Conservation (phyloP, 2,329 filamentous ascomycete genomes). For the Hypoxylon sp. region DNA sequence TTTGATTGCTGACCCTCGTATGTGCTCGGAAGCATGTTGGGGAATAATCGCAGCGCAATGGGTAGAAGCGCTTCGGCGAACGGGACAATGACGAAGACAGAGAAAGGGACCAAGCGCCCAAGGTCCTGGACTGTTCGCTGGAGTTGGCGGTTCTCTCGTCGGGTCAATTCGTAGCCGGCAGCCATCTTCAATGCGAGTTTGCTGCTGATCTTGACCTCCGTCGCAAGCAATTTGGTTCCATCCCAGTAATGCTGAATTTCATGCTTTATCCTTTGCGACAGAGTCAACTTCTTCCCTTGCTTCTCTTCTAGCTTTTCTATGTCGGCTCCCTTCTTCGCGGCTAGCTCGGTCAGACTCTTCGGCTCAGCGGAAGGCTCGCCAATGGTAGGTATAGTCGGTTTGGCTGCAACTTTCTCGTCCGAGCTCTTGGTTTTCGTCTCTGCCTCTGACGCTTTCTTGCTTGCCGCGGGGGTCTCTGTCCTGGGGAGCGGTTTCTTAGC, state of each 20-base stretch:
- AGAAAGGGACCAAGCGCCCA: slow-evolving; percentile 92
- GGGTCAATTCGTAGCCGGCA: slow-evolving; percentile 93
- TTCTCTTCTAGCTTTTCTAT: slow-evolving; percentile 75
- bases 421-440: slow-evolving; percentile 52
- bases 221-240: slow-evolving; percentile 92
- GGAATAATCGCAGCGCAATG: slow-evolving; percentile 92
- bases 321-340: slow-evolving; percentile 70
- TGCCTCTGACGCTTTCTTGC: slow-evolving; percentile 51
- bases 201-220: slow-evolving; percentile 93
- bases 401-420: slow-evolving; percentile 41
- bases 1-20: slow-evolving; percentile 93
- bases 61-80: slow-evolving; percentile 95
- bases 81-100: slow-evolving; percentile 95
- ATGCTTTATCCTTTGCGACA: slow-evolving; percentile 95
- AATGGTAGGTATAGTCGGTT: slow-evolving; percentile 46
- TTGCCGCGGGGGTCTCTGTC: slow-evolving; percentile 55
- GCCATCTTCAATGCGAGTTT: slow-evolving; percentile 96
- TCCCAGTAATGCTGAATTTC: slow-evolving; percentile 97
- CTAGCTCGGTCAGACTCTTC: slow-evolving; percentile 69
- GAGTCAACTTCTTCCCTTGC: slow-evolving; percentile 85
- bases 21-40: slow-evolving; percentile 96
- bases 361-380: slow-evolving; percentile 54
- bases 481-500: slow-evolving; percentile 85
- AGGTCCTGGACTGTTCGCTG: slow-evolving; percentile 94
- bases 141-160: slow-evolving; percentile 92